Percentiles rank a stretch among this genome's conserved stretches.
Conservation (phyloP, 345 rosid species). For the Bruguiera parviflora region DNA sequence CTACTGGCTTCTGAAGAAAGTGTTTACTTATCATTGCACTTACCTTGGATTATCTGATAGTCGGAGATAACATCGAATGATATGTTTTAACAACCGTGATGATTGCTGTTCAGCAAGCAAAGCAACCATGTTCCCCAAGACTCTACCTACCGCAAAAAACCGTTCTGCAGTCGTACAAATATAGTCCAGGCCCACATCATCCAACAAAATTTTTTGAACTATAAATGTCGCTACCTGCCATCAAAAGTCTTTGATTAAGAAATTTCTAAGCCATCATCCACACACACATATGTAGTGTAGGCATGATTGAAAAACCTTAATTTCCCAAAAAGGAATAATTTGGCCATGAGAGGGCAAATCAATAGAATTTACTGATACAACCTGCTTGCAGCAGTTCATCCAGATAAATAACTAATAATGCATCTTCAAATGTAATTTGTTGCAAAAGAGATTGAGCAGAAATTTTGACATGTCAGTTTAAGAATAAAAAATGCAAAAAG, state of each 20-base stretch:
- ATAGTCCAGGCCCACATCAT: conserved; percentile 95
- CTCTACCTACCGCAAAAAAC: conserved; percentile 87
- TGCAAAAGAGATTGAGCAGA: background rate
- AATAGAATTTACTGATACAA: too few relatives aligned
- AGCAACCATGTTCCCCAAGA: conserved; percentile 83
- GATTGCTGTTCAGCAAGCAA: conserved; percentile 90
- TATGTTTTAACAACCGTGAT: conserved; percentile 74
- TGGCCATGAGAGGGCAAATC: too few relatives aligned
- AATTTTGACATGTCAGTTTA: background rate
- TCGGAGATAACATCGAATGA: conserved; percentile 82
- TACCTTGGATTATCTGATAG: conserved; percentile 86
- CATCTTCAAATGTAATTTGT: background rate
- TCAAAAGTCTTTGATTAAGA: background rate
- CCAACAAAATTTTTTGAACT: conserved; percentile 79
- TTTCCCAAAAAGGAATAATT: too few relatives aligned
- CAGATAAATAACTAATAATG: background rate
- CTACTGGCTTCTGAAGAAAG: background rate
- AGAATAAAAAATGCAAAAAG: background rate
- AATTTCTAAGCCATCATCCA: too few relatives aligned
- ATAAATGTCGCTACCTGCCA: conserved; percentile 95
- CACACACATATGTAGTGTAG: too few relatives aligned
- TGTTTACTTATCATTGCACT: background rate
- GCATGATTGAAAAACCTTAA: too few relatives aligned
- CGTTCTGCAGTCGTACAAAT: conserved; percentile 89
- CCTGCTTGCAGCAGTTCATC: too few relatives aligned